phyloP scores from a whole-genome alignment of 768 basidiomycete species.

The Lepiota subincarnata region DNA sequence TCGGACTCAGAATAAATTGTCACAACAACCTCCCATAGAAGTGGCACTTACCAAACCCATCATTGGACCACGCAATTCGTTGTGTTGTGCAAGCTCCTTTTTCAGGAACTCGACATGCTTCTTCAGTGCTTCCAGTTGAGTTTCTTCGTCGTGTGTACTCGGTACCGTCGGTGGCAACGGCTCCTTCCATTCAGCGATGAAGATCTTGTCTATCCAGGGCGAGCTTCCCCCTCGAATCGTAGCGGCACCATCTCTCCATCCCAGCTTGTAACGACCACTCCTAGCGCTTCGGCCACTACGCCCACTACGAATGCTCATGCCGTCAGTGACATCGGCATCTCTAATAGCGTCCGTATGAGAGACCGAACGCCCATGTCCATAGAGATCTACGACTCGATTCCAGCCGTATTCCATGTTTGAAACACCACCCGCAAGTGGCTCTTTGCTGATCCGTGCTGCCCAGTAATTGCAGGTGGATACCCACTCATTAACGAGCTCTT shows the following conservation, averaged over 20 bases:
- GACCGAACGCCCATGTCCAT: conserved; percentile 45
- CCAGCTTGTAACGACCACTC: conserved; percentile 50
- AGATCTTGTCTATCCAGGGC: conserved; percentile 72
- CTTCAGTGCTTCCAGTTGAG: conserved; percentile 84
- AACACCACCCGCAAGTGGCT: conserved; percentile 92
- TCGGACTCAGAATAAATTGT: conserved; percentile 14
- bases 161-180: conserved; percentile 81
- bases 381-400: conserved; percentile 67
- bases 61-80: conserved; percentile 82
- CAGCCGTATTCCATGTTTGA: conserved; percentile 99
- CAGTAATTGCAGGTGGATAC: conserved; percentile 99
- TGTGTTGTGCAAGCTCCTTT: conserved; percentile 78
- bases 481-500: conserved; percentile 99
- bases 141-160: conserved; percentile 88
- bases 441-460: conserved; percentile 93
- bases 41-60: conserved; percentile 53
- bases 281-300: conserved; percentile 71
- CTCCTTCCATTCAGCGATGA: conserved; percentile 92
- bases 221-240: conserved; percentile 64
- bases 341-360: conserved; percentile 54
- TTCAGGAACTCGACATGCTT: conserved; percentile 76
- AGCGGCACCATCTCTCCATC: conserved; percentile 62
- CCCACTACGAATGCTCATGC: conserved; percentile 49
- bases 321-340: conserved; percentile 52
- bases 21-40: background rate